A percentile compares a stretch with the other conserved stretches of the same genome.
These are phyloP conservation scores for Apophysomyces ossiformis DNA, from an alignment of 371 early-diverging fungal genomes.

Conservation along the genomic window DNA sequence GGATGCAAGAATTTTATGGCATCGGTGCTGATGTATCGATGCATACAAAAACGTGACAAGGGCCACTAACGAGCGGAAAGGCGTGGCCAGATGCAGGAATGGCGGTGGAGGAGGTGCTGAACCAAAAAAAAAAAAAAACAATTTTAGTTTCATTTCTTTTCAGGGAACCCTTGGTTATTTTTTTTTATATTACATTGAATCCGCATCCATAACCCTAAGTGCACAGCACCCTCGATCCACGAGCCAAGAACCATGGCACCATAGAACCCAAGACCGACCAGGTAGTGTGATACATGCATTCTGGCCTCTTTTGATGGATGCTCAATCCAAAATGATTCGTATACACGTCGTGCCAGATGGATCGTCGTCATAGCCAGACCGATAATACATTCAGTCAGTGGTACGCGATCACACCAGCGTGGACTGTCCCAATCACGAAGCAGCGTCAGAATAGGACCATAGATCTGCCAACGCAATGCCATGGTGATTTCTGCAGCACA, in stretches of 20 bases:
- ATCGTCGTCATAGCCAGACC: conserved; percentile 52
- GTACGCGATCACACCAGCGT: conserved; percentile 23
- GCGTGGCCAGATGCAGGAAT: neutral
- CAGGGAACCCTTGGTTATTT: neutral
- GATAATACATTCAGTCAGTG: conserved; percentile 31
- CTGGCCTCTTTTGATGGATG: conserved; percentile 55
- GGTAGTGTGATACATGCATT: conserved; percentile 74
- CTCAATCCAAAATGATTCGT: conserved; percentile 68
- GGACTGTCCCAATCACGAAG: conserved; percentile 29
- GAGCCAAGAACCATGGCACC: conserved; percentile 54
- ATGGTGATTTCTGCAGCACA: conserved; percentile 27
- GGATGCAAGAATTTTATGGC: conserved; percentile 68
- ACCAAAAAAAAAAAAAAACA: neutral
- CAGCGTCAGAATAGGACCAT: conserved; percentile 21
- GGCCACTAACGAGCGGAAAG: conserved; percentile 16
- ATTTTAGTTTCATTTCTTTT: neutral
- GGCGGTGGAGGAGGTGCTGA: neutral
- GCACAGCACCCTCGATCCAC: conserved; percentile 48
- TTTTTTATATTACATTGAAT: neutral
- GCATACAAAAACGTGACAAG: conserved; percentile 51
- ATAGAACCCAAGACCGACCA: conserved; percentile 73
- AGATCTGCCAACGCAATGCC: neutral
- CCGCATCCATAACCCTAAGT: conserved; percentile 29
- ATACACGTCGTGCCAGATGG: conserved; percentile 65
- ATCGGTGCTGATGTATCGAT: conserved; percentile 65